phyloP scores from a whole-genome alignment of 345 rosid species.

The Ceriops zippeliana region DNA sequence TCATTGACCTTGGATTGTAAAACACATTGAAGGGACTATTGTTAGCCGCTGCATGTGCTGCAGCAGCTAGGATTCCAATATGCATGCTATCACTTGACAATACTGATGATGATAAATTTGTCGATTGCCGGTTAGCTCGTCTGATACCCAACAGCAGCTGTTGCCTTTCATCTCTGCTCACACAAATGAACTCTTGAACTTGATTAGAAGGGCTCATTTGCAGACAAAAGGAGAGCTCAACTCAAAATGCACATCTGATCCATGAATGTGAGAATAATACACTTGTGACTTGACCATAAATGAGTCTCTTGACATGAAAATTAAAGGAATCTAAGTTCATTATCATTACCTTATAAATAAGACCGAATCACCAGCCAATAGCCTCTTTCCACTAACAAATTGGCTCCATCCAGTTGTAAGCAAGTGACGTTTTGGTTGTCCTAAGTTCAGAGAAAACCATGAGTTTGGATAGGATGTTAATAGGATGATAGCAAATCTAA shows the following conservation, averaged over 20 bases:
- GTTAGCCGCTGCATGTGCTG: constrained; percentile 97
- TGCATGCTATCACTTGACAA: constrained; percentile 98
- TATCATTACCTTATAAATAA: constrained; percentile 63
- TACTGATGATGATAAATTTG: constrained; percentile 83
- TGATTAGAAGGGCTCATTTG: constrained; percentile 2
- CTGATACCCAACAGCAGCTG: constrained; percentile 84
- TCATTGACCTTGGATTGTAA: constrained; percentile 72
- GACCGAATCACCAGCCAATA: constrained; percentile 82
- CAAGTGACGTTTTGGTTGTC: constrained; percentile 90
- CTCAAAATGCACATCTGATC: neutral
- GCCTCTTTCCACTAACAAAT: constrained; percentile 81
- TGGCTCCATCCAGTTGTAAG: constrained; percentile 95
- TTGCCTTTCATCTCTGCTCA: constrained; percentile 82
- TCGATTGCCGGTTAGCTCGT: constrained; percentile 75
- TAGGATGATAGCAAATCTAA: neutral
- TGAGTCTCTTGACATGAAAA: neutral
- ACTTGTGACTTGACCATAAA: neutral
- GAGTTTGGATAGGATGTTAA: constrained; percentile 11
- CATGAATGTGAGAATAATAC: neutral
- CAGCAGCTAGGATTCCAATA: constrained; percentile 94
- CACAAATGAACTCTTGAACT: constrained; percentile 3
- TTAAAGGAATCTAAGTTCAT: constrained; percentile 9
- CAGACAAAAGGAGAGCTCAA: constrained; percentile 1
- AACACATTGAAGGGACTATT: constrained; percentile 88
- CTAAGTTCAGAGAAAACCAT: constrained; percentile 33